Percentiles rank a stretch among this genome's conserved stretches.
Evolutionary conservation across 2,329 filamentous ascomycete genomes (phyloP).

Genomic region (Alternaria infectoria): DNA sequence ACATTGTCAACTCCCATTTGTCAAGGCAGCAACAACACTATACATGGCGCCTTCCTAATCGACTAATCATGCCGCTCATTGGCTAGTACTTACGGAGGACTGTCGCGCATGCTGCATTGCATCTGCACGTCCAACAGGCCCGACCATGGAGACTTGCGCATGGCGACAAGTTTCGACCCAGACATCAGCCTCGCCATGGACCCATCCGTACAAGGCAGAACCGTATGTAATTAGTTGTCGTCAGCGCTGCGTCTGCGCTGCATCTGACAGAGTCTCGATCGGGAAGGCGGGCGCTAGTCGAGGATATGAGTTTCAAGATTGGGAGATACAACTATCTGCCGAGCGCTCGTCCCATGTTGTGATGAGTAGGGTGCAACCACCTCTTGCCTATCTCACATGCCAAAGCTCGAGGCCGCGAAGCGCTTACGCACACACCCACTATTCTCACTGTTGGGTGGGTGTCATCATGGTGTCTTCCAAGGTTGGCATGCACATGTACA

Average conservation of each 20-base stretch:
- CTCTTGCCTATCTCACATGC: background rate
- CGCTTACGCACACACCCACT: background rate
- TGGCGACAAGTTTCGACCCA: constrained; percentile 17
- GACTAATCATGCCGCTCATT: constrained; percentile 19
- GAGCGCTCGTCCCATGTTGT: background rate
- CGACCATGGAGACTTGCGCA: constrained; percentile 17
- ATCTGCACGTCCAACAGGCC: constrained; percentile 21
- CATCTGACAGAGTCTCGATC: constrained; percentile 8
- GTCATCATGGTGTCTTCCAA: background rate
- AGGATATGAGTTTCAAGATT: background rate
- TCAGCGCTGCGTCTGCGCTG: constrained; percentile 26
- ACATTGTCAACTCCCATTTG: background rate
- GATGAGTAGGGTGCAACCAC: background rate
- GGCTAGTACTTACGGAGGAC: constrained; percentile 21
- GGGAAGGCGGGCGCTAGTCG: background rate
- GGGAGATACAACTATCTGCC: background rate
- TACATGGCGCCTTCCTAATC: constrained; percentile 21
- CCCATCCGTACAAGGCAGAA: constrained; percentile 27
- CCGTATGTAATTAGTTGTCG: constrained; percentile 25
- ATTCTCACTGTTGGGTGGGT: background rate
- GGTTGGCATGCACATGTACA: background rate
- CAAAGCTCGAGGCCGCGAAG: background rate
- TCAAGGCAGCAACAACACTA: constrained; percentile 17
- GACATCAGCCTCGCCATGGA: constrained; percentile 20
- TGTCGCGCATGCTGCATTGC: constrained; percentile 15